phyloP scores from a whole-genome alignment of 2,329 filamentous ascomycete genomes.

The Exserohilum rostratum region DNA sequence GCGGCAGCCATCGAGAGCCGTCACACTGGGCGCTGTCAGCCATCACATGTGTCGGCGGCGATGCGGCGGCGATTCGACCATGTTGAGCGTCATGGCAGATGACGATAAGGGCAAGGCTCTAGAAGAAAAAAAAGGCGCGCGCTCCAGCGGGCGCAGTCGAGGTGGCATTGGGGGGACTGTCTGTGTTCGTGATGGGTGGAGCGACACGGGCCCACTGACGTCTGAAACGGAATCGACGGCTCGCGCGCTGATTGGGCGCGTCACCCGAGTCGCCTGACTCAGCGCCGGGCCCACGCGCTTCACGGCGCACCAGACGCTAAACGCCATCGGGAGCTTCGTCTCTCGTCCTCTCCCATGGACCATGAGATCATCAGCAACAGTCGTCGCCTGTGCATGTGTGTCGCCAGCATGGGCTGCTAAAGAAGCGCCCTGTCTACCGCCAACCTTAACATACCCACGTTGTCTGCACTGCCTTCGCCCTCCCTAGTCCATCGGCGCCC shows the following conservation, averaged over 20 bases:
- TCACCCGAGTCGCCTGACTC: slow-evolving; percentile 15
- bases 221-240: slow-evolving; percentile 24
- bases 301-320: slow-evolving; percentile 1
- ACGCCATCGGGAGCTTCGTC: slow-evolving; percentile 5
- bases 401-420: slow-evolving; percentile 15
- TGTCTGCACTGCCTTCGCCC: slow-evolving; percentile 8
- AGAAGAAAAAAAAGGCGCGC: slow-evolving; percentile 25
- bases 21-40: slow-evolving; percentile 16
- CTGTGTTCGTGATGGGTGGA: slow-evolving; percentile 16
- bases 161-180: no score
- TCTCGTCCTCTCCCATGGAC: neutral
- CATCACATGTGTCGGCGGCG: slow-evolving; percentile 18
- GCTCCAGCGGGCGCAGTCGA: slow-evolving; percentile 20
- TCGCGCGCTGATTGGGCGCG: slow-evolving; percentile 13
- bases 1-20: slow-evolving; percentile 6
- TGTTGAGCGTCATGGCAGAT: slow-evolving; percentile 17
- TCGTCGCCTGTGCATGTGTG: no score
- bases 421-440: slow-evolving; percentile 12
- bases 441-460: slow-evolving; percentile 12
- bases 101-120: slow-evolving; percentile 17
- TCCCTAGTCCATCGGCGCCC: slow-evolving; percentile 11
- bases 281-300: slow-evolving; percentile 19
- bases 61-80: slow-evolving; percentile 20
- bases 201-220: slow-evolving; percentile 10
- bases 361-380: slow-evolving; percentile 7